A percentile compares a stretch with the other conserved stretches of the same genome.
Conservation (phyloP, 2,329 filamentous ascomycete genomes). For the Cladophialophora bantiana region DNA sequence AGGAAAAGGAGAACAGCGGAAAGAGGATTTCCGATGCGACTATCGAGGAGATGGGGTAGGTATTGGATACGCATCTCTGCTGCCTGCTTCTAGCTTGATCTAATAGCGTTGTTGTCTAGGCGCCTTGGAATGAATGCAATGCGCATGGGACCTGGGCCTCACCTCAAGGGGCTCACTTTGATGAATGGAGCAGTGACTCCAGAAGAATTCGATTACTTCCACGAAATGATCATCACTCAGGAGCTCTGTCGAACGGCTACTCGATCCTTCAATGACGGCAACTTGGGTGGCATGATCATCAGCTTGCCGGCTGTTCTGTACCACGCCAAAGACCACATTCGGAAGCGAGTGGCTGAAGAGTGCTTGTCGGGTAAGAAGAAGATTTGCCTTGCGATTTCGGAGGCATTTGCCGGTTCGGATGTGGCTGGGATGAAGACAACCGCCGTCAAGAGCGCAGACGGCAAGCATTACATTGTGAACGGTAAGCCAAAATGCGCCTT, state of each 20-base stretch:
- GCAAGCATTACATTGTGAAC: slow-evolving; percentile 65
- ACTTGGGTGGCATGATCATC: slow-evolving; percentile 65
- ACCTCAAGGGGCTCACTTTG: slow-evolving; percentile 31
- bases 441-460: slow-evolving; percentile 63
- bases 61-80: background rate
- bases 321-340: slow-evolving; percentile 66
- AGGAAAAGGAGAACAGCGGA: slow-evolving; percentile 34
- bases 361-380: slow-evolving; percentile 70
- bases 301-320: slow-evolving; percentile 71
- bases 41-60: slow-evolving; percentile 26
- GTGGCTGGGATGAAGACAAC: slow-evolving; percentile 69
- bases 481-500: slow-evolving; percentile 75
- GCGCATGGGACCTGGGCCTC: slow-evolving; percentile 35
- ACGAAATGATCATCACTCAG: slow-evolving; percentile 72
- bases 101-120: slow-evolving; percentile 11
- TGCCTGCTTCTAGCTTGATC: background rate
- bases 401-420: slow-evolving; percentile 69
- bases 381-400: slow-evolving; percentile 77
- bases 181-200: slow-evolving; percentile 32
- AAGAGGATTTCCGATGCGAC: slow-evolving; percentile 32
- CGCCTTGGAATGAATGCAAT: slow-evolving; percentile 36
- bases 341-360: slow-evolving; percentile 71
- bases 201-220: slow-evolving; percentile 75
- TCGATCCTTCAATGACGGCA: slow-evolving; percentile 26
- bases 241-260: slow-evolving; percentile 71